Conservation (phyloP, 352 stramenopile genomes). For the Phytophthora constricta region DNA sequence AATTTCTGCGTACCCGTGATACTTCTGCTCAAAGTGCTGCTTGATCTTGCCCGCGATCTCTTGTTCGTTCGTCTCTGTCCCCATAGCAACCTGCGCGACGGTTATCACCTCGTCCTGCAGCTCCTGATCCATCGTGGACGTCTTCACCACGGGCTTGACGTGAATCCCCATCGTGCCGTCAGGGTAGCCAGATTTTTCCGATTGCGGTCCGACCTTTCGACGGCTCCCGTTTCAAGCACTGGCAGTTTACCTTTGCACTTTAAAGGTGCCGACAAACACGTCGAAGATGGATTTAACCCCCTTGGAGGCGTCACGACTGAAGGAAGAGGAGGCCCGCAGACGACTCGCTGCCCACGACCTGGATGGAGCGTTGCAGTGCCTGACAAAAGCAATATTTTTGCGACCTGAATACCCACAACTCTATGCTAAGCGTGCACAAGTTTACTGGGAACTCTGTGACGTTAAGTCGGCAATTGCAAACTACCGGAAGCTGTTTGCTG, state of each 20-base stretch:
- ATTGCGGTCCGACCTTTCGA: conserved; percentile 23
- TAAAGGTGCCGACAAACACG: no score
- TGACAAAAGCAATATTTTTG: conserved; percentile 84
- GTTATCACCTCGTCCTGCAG: conserved; percentile 86
- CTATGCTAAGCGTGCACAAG: conserved; percentile 71
- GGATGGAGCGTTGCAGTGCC: conserved; percentile 56
- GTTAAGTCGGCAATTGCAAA: conserved; percentile 82
- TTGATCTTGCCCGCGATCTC: conserved; percentile 93
- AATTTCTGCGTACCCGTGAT: no score
- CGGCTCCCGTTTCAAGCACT: neutral
- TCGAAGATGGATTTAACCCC: conserved; percentile 59
- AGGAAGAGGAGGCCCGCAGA: conserved; percentile 56
- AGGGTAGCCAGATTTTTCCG: conserved; percentile 1
- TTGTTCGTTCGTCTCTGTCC: conserved; percentile 84
- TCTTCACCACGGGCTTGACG: conserved; percentile 89
- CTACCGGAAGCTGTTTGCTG: conserved; percentile 76
- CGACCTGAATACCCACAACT: conserved; percentile 53
- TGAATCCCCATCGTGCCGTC: conserved; percentile 47
- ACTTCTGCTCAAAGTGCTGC: conserved; percentile 93
- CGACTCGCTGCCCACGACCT: conserved; percentile 42
- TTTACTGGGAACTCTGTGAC: conserved; percentile 81
- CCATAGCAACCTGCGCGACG: conserved; percentile 80
- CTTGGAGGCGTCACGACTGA: conserved; percentile 50
- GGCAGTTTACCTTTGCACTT: no score
- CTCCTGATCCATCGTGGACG: conserved; percentile 87